These are phyloP conservation scores for Fusarium lateritium DNA, from an alignment of 2,329 filamentous ascomycete genomes.

Conservation along the genomic window DNA sequence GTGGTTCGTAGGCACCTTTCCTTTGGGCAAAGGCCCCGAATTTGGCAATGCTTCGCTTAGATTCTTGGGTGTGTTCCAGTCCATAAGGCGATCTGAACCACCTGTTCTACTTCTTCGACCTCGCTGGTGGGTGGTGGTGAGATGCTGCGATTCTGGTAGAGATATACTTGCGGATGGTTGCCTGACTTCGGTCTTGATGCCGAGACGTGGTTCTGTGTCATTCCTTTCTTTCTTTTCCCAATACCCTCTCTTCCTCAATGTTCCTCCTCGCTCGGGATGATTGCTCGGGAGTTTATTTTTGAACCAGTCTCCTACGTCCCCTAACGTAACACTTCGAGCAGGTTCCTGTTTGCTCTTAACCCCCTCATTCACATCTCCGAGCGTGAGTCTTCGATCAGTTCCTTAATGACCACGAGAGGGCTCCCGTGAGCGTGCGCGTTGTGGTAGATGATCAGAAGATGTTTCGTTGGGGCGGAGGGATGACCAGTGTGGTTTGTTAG, in stretches of 20 bases:
- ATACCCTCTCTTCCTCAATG: slow-evolving; percentile 55
- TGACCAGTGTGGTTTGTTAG: slow-evolving; percentile 21
- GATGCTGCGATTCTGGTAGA: slow-evolving; percentile 12
- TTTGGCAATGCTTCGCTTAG: slow-evolving; percentile 31
- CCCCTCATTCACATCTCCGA: slow-evolving; percentile 53
- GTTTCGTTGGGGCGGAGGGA: slow-evolving; percentile 14
- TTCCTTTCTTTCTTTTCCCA: slow-evolving; percentile 46
- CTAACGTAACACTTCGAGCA: slow-evolving; percentile 26
- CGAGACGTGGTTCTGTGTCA: neutral
- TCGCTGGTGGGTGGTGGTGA: slow-evolving; percentile 29
- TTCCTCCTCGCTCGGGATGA: slow-evolving; percentile 66
- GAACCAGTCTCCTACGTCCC: slow-evolving; percentile 58
- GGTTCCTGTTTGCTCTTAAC: slow-evolving; percentile 54
- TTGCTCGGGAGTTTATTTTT: slow-evolving; percentile 64
- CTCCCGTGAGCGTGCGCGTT: neutral
- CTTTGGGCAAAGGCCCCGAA: neutral
- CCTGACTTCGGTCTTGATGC: neutral
- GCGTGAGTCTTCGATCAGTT: slow-evolving; percentile 13
- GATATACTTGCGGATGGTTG: neutral
- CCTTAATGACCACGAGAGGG: neutral
- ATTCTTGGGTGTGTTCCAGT: slow-evolving; percentile 56
- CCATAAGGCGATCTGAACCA: slow-evolving; percentile 52
- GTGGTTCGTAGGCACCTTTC: neutral
- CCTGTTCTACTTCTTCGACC: slow-evolving; percentile 38
- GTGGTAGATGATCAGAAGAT: neutral